Evolutionary conservation across 1,284 basidiomycete genomes (phyloP), one percentile per base, ranked within the genome.

Genomic region (Hemileccinum hortonii): DNA sequence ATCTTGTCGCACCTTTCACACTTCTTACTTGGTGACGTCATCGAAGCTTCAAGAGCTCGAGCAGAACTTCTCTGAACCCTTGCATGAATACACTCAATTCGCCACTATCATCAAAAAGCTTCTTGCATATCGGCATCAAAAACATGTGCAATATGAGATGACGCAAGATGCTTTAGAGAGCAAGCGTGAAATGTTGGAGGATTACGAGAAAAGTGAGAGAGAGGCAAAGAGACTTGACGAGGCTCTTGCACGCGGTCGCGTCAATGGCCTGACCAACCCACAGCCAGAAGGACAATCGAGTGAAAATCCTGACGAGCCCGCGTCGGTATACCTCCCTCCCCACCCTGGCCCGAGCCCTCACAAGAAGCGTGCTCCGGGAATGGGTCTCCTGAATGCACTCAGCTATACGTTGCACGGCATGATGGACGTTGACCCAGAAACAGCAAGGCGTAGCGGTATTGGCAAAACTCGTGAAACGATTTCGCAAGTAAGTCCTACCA

Each of bases 351-450:
- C 86, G 6, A 88, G 77, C 60, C 86, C 86, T 50, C 72, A 79
- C 41, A 75, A 78, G 60, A 75, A 81, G 61, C 75, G 81, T 52
- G 75, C 83, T 12, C 86, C 87, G 47, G 90, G 92, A 1, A 91
- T 91, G 77, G 95, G 94, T 7, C 74, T 99, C 24, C 67, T 99
- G 39, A 94, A 87, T 63, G 96, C 97, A 8, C 76, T 99, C 49
- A 94, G 90, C 63, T 94, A 98, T 73, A 95, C 94, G 21, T 73
- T 99, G 54, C 94, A 96, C 63, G 93, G 93, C 11, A 95, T 99
- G 84, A 98, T 99, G 88, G 97, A 99, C 63, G 91, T 92, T 8
- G 97, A 99, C 73, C 95, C 97, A 1, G 97, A 98, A 73, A 92
- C 90, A 15, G 95, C 96, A 6, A 80, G 97, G 56, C 80, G 96